Base-by-base conservation (phyloP, 2,329 filamentous ascomycete species). In the Lachnellula subtilissima region DNA sequence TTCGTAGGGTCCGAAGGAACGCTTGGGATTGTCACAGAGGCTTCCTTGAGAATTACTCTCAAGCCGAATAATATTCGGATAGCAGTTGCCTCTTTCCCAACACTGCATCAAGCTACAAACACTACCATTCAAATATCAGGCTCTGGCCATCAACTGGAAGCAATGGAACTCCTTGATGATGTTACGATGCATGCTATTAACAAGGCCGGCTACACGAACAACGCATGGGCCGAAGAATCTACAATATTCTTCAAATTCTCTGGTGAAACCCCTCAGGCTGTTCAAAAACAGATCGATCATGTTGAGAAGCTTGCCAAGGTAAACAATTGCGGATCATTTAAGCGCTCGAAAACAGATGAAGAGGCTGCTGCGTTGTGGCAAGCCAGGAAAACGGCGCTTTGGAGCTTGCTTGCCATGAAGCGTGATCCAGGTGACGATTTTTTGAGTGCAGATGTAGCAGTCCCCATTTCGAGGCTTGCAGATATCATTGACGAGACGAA, bases 191-290 rank as follows among this genome's bases (percentile, higher is more conserved):
- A 77, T 57, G 87, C 91, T 0, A 83, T 93, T 66, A 93, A 94
- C 72, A 76, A 83, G 57, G 81, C 84, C 14, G 86, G 87, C 1
- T 82, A 82, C 6, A 90, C 87, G 0, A 79, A 81, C 8, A 84
- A 84, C 25, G 25, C 25, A 25, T 93, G 88, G 88, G 79, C 85
- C 61, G 88, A 91, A 70, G 73, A 79, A 54, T 88, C 88, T 0
- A 91, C 88, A 1, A 76, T 92, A 15, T 92, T 92, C 70, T 90
- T 92, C 79, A 91, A 91, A 73, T 89, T 96, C 69, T 86, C 89
- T 0, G 91, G 91, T 6, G n/a, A 17, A n/a, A 32, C 5, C n/a
- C 19, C 45, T 11, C 11, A 28, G 28, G 23, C 86, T 25, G 88
- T 96, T 4, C 78, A 81, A 57, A 89, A 95, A 64, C 89, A 92